Conservation (phyloP, 2,329 filamentous ascomycete genomes). For the Aspergillus carbonarius region DNA sequence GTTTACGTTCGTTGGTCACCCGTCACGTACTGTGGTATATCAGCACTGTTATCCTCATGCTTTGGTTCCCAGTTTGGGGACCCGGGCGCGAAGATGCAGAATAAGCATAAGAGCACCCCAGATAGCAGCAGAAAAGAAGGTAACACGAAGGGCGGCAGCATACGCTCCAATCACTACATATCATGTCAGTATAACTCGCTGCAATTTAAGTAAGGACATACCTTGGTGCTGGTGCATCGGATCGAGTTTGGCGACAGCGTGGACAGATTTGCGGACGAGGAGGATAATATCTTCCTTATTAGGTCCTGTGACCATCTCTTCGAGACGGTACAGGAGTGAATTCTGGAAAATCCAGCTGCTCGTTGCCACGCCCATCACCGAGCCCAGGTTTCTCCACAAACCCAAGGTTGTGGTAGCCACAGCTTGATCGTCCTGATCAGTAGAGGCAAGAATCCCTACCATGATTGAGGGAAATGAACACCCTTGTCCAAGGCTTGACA, state of each 20-base stretch:
- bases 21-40: background rate
- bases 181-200: constrained; percentile 18
- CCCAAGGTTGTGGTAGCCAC: constrained; percentile 69
- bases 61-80: constrained; percentile 34
- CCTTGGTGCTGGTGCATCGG: constrained; percentile 49
- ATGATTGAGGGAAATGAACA: constrained; percentile 65
- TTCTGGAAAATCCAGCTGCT: constrained; percentile 75
- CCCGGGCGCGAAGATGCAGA: constrained; percentile 31
- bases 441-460: constrained; percentile 62
- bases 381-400: constrained; percentile 69
- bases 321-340: constrained; percentile 60
- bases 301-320: constrained; percentile 57
- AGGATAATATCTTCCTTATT: constrained; percentile 56
- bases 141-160: constrained; percentile 35
- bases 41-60: constrained; percentile 11
- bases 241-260: constrained; percentile 48
- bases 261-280: constrained; percentile 52
- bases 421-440: constrained; percentile 62
- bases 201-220: constrained; percentile 21
- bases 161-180: constrained; percentile 38
- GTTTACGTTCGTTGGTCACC: background rate
- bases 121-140: constrained; percentile 40
- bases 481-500: constrained; percentile 59
- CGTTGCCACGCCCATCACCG: constrained; percentile 70
- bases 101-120: constrained; percentile 36